Percentiles rank a stretch among this genome's conserved stretches.
Conservation (phyloP, 139 green algal genomes). For the Ostreobium quekettii region DNA sequence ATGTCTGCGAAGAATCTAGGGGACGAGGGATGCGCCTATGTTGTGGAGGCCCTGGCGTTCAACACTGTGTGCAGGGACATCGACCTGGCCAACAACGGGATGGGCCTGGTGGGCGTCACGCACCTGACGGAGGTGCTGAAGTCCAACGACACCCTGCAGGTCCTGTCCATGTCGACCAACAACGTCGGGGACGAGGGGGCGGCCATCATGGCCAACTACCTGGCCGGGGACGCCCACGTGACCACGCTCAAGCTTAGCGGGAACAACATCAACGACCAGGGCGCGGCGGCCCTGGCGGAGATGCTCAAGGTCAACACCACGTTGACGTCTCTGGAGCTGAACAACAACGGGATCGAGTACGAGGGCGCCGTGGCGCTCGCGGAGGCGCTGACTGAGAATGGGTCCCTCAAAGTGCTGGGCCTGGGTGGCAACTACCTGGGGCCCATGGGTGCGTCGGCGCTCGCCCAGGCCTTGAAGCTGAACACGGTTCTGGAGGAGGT, state of each 20-base stretch:
- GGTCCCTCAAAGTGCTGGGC: conserved; percentile 54
- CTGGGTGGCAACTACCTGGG: conserved; percentile 82
- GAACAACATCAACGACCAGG: conserved; percentile 68
- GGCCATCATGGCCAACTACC: conserved; percentile 13
- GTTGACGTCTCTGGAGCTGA: conserved; percentile 74
- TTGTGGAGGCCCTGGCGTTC: conserved; percentile 83
- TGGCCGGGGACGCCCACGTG: conserved; percentile 23
- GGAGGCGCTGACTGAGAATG: conserved; percentile 47
- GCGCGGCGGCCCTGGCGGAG: conserved; percentile 76
- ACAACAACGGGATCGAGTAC: conserved; percentile 28
- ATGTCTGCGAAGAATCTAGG: conserved; percentile 79
- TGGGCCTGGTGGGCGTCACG: conserved; percentile 55
- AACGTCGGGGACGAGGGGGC: conserved; percentile 52
- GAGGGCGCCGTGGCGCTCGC: conserved; percentile 26
- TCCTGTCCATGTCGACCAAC: conserved; percentile 73
- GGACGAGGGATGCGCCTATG: conserved; percentile 77
- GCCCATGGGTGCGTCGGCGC: conserved; percentile 45
- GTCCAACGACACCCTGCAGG: conserved; percentile 43
- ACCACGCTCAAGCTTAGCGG: conserved; percentile 41
- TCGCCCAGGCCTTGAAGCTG: conserved; percentile 61
- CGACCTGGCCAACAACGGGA: conserved; percentile 87
- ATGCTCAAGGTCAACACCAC: conserved; percentile 85
- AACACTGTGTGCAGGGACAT: conserved; percentile 67
- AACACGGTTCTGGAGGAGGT: conserved; percentile 76
- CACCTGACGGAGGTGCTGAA: conserved; percentile 57